Evolutionary conservation across 2,329 filamentous ascomycete genomes (phyloP).

Genomic region (Fusarium protoensiforme): DNA sequence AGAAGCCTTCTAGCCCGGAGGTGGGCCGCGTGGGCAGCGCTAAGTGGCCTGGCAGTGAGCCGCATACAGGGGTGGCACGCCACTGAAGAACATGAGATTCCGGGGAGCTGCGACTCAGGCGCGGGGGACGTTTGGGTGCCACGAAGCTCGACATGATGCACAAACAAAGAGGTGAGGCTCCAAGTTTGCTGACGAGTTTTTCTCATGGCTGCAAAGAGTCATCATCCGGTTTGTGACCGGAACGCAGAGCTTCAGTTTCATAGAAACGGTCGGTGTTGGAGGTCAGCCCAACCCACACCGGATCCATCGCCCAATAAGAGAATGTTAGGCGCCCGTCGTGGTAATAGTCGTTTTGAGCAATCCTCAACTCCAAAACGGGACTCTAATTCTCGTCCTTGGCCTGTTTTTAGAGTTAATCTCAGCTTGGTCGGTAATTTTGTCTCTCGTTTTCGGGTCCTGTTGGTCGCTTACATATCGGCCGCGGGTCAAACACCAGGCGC

Average conservation of each 20-base stretch:
- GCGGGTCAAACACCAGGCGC: not conserved
- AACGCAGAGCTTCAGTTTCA: not conserved
- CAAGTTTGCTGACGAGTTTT: not conserved
- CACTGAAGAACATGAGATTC: not conserved
- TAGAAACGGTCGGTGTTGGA: not conserved
- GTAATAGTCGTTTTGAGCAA: not conserved
- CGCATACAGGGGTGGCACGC: not conserved
- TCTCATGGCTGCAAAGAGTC: not conserved
- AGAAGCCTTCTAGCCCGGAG: conserved; percentile 14
- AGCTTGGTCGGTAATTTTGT: not conserved
- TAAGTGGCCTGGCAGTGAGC: conserved; percentile 10
- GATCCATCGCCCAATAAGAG: not conserved
- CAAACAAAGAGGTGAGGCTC: not conserved
- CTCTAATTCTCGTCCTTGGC: not conserved
- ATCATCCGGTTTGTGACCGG: not conserved
- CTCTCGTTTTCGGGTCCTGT: conserved; percentile 10
- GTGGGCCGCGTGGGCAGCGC: conserved; percentile 9
- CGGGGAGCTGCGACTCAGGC: not conserved
- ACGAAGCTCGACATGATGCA: not conserved
- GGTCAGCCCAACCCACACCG: not conserved
- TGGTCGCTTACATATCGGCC: conserved; percentile 18
- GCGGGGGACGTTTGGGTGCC: not conserved
- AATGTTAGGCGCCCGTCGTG: not conserved
- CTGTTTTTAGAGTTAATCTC: not conserved
- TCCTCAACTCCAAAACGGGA: too few relatives aligned